Conservation (phyloP, 2,329 filamentous ascomycete species). For the Fusarium sp. region DNA sequence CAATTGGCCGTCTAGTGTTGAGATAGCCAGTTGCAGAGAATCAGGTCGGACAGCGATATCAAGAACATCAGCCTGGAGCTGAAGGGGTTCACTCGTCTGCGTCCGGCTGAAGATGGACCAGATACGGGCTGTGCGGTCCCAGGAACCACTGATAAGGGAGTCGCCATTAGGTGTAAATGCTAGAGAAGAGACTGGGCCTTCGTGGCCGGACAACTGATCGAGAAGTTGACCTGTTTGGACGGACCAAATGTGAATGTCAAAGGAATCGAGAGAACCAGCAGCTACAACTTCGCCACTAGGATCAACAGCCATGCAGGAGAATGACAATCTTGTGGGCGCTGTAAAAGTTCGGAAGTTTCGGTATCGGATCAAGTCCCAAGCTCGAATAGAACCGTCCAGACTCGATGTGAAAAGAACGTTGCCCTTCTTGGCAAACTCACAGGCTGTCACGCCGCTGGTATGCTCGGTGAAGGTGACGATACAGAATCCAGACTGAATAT, state of each 20-base stretch:
- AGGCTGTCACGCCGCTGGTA: constrained; percentile 91
- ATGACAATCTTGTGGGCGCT: constrained; percentile 88
- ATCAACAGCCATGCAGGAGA: constrained; percentile 95
- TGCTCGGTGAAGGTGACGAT: constrained; percentile 99
- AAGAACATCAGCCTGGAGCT: constrained; percentile 90
- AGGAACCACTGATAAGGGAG: constrained; percentile 89
- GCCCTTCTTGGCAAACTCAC: constrained; percentile 93
- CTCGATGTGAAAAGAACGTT: constrained; percentile 97
- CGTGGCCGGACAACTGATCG: constrained; percentile 89
- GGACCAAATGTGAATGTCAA: constrained; percentile 98
- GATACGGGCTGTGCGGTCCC: constrained; percentile 94
- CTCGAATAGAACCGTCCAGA: constrained; percentile 91
- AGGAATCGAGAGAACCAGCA: constrained; percentile 93
- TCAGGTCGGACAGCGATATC: constrained; percentile 90
- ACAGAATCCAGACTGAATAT: constrained; percentile 95
- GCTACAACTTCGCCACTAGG: constrained; percentile 96
- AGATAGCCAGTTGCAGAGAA: constrained; percentile 89
- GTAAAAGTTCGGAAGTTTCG: constrained; percentile 98
- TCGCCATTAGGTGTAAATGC: constrained; percentile 90
- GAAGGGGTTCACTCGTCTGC: constrained; percentile 93
- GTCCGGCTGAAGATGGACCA: constrained; percentile 96
- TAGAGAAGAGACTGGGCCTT: constrained; percentile 90
- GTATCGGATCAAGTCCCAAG: constrained; percentile 96
- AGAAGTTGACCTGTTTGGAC: constrained; percentile 97
- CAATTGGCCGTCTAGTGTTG: constrained; percentile 91